Base-by-base conservation (phyloP, 2,329 filamentous ascomycete species). In the Alternaria brassicae region DNA sequence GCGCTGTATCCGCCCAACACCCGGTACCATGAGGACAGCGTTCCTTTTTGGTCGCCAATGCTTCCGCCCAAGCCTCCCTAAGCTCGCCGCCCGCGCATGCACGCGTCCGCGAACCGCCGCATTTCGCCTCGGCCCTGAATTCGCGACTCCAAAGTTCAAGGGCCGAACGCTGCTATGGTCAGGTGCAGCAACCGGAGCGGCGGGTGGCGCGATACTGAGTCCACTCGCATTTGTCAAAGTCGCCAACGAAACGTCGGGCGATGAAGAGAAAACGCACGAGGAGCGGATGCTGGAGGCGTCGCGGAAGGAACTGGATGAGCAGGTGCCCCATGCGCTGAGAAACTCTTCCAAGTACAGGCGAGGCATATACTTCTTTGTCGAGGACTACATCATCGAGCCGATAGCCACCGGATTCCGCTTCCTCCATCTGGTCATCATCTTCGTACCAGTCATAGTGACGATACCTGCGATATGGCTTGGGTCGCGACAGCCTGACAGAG, bases 401-500 rank as follows among this genome's bases (percentile, higher is more conserved):
- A 77, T 97, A 25, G 93, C 90, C 55, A 99, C 94, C 0, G 91
- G 91, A 0, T 77, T 94, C 45, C 86, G 95, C n/a, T 96, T 99
- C 69, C 78, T 97, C 17, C 92, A 97, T 73, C 82, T 99, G 5
- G 87, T 92, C 47, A 78, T 90, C 59, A 95, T 99, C 55, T 99
- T 99, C 73, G 88, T 97, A 19, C 95, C 95, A 0, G 93, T 99
- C 40, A 88, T 99, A 53, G 76, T 90, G 2, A 85, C 91, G 0
- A 86, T 96, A 6, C 95, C 95, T 0, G 84, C 83, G 0, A 88
- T 97, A 57, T 97, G 91, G 90, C 60, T 97, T 57, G 95, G 95
- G 1, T 74, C 77, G 32, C 83, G 89, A 44, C 81, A 87, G 48
- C 80, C 84, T 2, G 81, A 88, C 32, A 85, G 84, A 57, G 89